Conservation (phyloP, 345 rosid genomes). For the Citrus hindsii region DNA sequence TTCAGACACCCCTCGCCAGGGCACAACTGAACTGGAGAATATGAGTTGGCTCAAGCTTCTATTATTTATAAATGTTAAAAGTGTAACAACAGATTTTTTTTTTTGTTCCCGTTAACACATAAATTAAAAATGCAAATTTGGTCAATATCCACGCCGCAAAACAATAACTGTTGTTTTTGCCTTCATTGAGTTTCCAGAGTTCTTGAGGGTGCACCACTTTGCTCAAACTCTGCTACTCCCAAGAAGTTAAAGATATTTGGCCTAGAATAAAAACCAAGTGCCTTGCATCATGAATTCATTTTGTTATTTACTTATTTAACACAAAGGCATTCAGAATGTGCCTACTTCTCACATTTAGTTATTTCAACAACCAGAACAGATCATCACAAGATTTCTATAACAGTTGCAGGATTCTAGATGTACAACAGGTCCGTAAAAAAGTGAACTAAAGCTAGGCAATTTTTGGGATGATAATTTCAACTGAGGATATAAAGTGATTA, state of each 20-base stretch:
- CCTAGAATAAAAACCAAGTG: not conserved
- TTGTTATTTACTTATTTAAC: not conserved
- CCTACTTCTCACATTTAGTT: constrained; percentile 7
- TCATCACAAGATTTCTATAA: not conserved
- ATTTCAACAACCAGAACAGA: constrained; percentile 15
- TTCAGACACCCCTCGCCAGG: not conserved
- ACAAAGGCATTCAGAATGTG: not conserved
- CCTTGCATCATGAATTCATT: not conserved
- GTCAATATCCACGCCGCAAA: not conserved
- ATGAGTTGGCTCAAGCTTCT: no score
- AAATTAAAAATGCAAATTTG: not conserved
- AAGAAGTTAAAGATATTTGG: not conserved
- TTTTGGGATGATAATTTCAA: not conserved
- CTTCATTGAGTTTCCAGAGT: not conserved
- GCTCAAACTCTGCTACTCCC: not conserved
- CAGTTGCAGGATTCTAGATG: not conserved
- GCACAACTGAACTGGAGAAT: not conserved
- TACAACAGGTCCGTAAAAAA: not conserved
- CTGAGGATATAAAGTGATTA: constrained; percentile 7
- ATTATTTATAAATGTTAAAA: not conserved
- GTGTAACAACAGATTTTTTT: not conserved
- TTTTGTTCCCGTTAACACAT: not conserved
- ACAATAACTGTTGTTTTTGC: not conserved
- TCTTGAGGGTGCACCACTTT: not conserved
- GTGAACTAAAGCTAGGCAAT: not conserved